Evolutionary conservation across 441 rosid genomes (phyloP), one percentile per base, ranked within the genome.

Genomic region (Brassica hybrid): DNA sequence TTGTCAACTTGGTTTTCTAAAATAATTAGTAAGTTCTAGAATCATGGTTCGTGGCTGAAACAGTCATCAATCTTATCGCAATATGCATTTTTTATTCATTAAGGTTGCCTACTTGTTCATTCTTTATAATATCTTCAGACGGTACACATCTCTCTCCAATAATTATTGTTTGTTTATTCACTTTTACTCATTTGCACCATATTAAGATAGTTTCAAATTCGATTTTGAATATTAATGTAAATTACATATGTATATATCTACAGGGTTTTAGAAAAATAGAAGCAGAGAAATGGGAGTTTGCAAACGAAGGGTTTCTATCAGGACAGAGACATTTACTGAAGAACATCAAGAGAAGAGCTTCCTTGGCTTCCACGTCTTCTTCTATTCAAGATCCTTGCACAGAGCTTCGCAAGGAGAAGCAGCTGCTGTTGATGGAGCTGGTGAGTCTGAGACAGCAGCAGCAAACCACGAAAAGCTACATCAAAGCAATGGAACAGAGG

Each of bases 211-310:
- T 21, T 21, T 21, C 23, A 21, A 21, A 21, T 21, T 27, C 32
- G 6, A 27, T 27, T 27, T 27, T 27, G 32, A 27, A 27, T 27
- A 27, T 5, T 27, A 27, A 27, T 27, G 32, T 27, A 27, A 5
- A 27, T 21, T 21, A 21, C 23, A 21, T 21, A 27, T 27, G 32
- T 5, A 27, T 27, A 27, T 27, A 27, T 27, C 5, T 5, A 27
- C 32, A 27, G 32, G 32, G 32, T 27, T 27, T 95, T 70, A 88
- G 94, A 72, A 95, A 95, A 83, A 86, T 90, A 38, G 98, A 96
- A 78, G 88, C 97, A 19, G 98, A 93, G 11, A 87, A 83, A 74
- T 93, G 99, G 98, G 97, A 90, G 61, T 96, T 93, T 84, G 92
- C 97, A 6, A 91, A 88, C 79, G 98, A 95, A 79, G 91, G 87